Conservation (phyloP, 2,329 filamentous ascomycete genomes). For the Fusarium palustre region DNA sequence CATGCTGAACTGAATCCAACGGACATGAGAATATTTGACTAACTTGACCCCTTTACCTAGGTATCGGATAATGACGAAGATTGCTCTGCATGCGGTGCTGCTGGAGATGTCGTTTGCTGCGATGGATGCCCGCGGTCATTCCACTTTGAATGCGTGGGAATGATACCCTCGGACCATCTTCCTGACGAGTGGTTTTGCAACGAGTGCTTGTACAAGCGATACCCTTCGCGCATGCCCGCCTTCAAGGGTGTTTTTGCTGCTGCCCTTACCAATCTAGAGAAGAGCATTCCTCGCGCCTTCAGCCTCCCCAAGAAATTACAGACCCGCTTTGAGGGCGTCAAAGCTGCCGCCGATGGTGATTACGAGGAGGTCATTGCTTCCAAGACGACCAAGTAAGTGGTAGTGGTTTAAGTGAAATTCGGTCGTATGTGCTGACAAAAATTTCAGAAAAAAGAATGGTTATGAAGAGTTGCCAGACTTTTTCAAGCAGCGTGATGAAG, state of each 20-base stretch:
- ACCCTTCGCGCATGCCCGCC: conserved; percentile 59
- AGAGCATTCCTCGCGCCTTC: conserved; percentile 78
- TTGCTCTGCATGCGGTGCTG: conserved; percentile 86
- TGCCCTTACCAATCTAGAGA: conserved; percentile 73
- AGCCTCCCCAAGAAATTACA: conserved; percentile 77
- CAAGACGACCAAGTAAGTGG: conserved; percentile 73
- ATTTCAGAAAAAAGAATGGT: conserved; percentile 62
- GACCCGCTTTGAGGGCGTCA: conserved; percentile 82
- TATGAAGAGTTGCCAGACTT: conserved; percentile 75
- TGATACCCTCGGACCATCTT: conserved; percentile 74
- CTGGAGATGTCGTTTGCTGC: conserved; percentile 89
- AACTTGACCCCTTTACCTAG: conserved; percentile 47
- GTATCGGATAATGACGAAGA: conserved; percentile 83
- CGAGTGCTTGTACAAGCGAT: conserved; percentile 68
- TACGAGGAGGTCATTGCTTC: conserved; percentile 76
- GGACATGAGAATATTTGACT: conserved; percentile 46
- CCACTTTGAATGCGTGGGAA: conserved; percentile 89
- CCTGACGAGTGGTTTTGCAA: conserved; percentile 90
- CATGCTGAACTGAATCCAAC: not conserved
- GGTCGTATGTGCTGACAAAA: conserved; percentile 11
- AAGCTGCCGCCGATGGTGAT: conserved; percentile 79
- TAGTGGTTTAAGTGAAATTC: not conserved
- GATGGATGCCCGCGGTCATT: conserved; percentile 92
- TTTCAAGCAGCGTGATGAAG: conserved; percentile 78
- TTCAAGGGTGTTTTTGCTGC: conserved; percentile 69